Base-by-base conservation (phyloP, 192 early-diverging fungal species). In the Jimgerdemannia flammicorona region DNA sequence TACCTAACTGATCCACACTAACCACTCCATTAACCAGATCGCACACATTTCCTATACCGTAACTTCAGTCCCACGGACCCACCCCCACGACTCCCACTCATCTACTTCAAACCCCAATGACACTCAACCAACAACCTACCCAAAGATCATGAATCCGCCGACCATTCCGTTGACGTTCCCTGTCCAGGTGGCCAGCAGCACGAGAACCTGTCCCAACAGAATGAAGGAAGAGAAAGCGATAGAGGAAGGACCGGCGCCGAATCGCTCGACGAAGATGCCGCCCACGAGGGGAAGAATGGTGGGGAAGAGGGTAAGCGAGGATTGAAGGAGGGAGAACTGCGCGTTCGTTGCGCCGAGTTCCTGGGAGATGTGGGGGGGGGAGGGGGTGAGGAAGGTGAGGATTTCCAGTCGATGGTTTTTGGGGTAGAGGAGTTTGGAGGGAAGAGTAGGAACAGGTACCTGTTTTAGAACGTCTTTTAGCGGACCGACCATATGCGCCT, bases 211-310 rank as follows among this genome's bases (percentile, higher is more conserved):
- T 10, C 84, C 84, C 17, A 77, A 6, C 2, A 85, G 73, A 69
- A 85, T 75, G 39, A 85, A 72, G 7, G 77, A 73, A 10, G 84
- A 83, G 67, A 83, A 77, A 42, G 80, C 84, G 18, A 85, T 74
- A 3, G 84, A 85, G 70, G 81, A 83, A 10, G 75, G 77, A n/a
- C 81, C 81, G 41, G 84, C 83, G 40, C 84, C 84, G 69, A 83
- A 82, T 11, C 75, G 78, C 67, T 81, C 81, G 3, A 85, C 77
- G 4, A 85, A 69, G 3, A 85, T 66, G 11, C 84, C 84, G 40
- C 81, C 81, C 70, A 85, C 71, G n/a, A 83, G 77, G 59, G 84
- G 84, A 18, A 79, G 75, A 8, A 85, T 63, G 7, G 81, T 85
- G 40, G 81, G 78, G 71, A 79, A 85, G 8, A 85, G 39, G 11